Evolutionary conservation across 441 rosid genomes (phyloP), one percentile per base, ranked within the genome.

Genomic region (Manihot esculenta): DNA sequence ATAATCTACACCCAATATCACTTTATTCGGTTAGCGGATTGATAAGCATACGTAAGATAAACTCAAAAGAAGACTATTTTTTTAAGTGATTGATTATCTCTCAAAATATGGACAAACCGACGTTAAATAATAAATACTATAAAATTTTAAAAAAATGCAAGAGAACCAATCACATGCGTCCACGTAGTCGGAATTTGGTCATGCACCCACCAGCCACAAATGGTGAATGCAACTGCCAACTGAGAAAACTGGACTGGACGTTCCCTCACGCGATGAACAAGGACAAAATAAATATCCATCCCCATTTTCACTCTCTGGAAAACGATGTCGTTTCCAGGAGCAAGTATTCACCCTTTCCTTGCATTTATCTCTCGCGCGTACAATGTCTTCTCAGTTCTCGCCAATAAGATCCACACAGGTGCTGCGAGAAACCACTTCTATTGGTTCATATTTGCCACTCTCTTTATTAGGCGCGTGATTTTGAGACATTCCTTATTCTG

Each of bases 341-440:
- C 14, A 30, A 11, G 11, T 1, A 3, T 5, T 1, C 10, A 3
- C n/a, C 6, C 42, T 9, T 30, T 15, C 5, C 38, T 17, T n/a
- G n/a, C 17, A 2, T 12, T 30, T 15, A 23, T 4, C 9, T 2
- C 0, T 6, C 35, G 66, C 62, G 70, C 74, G 65, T 49, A 17
- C 0, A 1, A 0, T 0, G 0, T 27, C 7, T 3, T 7, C 7
- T n/a, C n/a, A n/a, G n/a, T n/a, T n/a, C n/a, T 26, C 0, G n/a
- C 66, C 74, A 64, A 47, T 48, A 5, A 56, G 3, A 57, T 47
- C 21, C 35, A 23, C 53, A 27, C 48, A 11, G 20, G 24, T 65
- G 26, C 8, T 47, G 1, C 35, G 1, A 9, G 3, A 21, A 33
- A 21, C 17, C 47, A 1, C 23, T 8, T 10, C 8, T 9, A 55